These are phyloP conservation scores for Pascua sp. DNA, from an alignment of 1,284 basidiomycete species.

Conservation along the genomic window DNA sequence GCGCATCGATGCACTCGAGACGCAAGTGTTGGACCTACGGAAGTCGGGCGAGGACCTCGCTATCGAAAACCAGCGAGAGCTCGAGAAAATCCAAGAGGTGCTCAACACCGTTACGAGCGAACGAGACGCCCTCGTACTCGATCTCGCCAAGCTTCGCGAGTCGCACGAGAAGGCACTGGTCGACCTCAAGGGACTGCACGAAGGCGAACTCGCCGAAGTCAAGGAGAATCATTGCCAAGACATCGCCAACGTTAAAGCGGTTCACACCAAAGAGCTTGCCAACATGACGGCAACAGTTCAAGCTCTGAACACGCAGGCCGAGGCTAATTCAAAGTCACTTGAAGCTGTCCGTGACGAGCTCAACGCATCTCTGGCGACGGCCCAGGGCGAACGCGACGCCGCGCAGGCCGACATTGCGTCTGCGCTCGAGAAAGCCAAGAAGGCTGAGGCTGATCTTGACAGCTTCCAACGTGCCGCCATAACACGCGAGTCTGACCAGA, in stretches of 20 bases:
- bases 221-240: background rate
- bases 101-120: conserved; percentile 4
- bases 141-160: conserved; percentile 1
- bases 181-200: conserved; percentile 4
- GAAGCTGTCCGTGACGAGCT: conserved; percentile 8
- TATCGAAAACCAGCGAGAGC: conserved; percentile 28
- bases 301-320: background rate
- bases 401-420: background rate
- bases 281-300: background rate
- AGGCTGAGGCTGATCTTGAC: conserved; percentile 5
- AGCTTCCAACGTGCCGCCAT: background rate
- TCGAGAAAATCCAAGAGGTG: conserved; percentile 22
- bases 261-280: no score
- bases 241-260: no score
- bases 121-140: background rate
- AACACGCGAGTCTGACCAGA: conserved; percentile 23
- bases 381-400: conserved; percentile 9
- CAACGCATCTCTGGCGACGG: conserved; percentile 6
- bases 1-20: conserved; percentile 37
- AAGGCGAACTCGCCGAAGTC: conserved; percentile 9
- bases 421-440: conserved; percentile 5
- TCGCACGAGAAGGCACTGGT: conserved; percentile 7
- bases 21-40: conserved; percentile 33
- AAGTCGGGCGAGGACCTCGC: conserved; percentile 35
- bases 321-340: conserved; percentile 4